phyloP scores from a whole-genome alignment of 108 stramenopile genomes.

The Aurantiochytrium sp. region DNA sequence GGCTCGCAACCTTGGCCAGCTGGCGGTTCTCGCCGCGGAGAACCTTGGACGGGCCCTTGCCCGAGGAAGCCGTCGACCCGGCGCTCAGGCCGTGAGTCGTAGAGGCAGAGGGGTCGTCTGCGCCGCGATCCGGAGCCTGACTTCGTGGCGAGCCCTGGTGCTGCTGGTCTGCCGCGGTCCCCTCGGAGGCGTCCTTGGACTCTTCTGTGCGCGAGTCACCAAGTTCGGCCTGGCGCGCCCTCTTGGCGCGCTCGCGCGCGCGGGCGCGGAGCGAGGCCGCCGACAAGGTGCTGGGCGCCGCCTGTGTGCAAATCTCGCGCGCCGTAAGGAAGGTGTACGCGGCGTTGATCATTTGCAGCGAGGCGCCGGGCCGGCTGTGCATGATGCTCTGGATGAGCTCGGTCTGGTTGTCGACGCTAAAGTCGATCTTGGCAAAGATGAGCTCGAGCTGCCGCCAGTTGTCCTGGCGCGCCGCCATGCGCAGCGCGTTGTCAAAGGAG shows the following conservation, averaged over 20 bases:
- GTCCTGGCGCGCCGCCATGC: slow-evolving; percentile 47
- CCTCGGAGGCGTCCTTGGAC: neutral
- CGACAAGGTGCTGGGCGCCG: neutral
- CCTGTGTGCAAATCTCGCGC: neutral
- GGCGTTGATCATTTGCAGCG: neutral
- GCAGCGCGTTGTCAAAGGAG: slow-evolving; percentile 52
- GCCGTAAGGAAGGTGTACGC: neutral
- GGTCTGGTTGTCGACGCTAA: neutral
- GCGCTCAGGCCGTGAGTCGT: neutral
- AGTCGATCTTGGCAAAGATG: neutral
- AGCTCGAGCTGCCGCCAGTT: slow-evolving; percentile 59
- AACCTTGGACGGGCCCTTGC: neutral
- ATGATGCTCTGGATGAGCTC: neutral
- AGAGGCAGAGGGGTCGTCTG: neutral
- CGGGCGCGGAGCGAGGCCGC: neutral
- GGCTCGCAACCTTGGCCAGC: neutral
- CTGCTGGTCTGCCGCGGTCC: too few relatives aligned
- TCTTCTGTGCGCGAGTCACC: neutral
- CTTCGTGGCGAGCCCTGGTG: too few relatives aligned
- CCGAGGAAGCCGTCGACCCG: neutral
- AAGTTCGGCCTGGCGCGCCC: neutral
- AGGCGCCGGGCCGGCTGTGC: neutral
- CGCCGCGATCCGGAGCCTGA: too few relatives aligned
- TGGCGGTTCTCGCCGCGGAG: neutral
- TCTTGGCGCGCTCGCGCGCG: neutral